Percentiles rank a stretch among this genome's conserved stretches.
Evolutionary conservation across 768 basidiomycete genomes (phyloP).

Genomic region (Plicaturopsis crispa): DNA sequence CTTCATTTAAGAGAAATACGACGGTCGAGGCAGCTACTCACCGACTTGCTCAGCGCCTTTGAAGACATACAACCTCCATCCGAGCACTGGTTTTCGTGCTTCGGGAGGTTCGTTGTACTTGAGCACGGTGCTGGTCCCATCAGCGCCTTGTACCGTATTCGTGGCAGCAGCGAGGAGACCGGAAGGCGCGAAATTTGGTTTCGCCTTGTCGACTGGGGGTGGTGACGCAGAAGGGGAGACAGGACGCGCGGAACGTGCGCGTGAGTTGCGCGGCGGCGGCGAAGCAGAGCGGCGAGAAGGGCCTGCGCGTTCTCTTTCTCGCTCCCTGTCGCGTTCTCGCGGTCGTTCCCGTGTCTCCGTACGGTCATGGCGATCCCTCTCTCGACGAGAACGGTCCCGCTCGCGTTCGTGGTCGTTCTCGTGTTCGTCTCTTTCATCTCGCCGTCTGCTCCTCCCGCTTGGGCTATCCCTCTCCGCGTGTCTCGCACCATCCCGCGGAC

Average conservation of each 20-base stretch:
- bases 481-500: neutral
- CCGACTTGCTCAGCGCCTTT: conserved; percentile 91
- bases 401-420: neutral
- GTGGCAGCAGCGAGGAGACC: conserved; percentile 95
- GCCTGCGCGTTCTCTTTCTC: conserved; percentile 23
- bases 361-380: no score
- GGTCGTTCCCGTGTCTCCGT: conserved; percentile 37
- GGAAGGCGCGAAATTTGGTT: conserved; percentile 86
- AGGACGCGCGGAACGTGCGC: conserved; percentile 26
- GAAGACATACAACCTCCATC: conserved; percentile 97
- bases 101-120: conserved; percentile 99
- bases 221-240: conserved; percentile 35
- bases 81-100: conserved; percentile 82
- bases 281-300: conserved; percentile 52
- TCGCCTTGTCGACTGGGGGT: conserved; percentile 51
- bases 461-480: neutral
- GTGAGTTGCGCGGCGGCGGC: conserved; percentile 32
- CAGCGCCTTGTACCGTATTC: conserved; percentile 72
- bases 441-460: neutral
- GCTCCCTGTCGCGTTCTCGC: conserved; percentile 26
- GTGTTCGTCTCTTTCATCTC: neutral
- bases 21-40: conserved; percentile 30
- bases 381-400: neutral
- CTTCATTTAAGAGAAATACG: neutral
- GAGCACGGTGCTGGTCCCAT: conserved; percentile 76